Base-by-base conservation (phyloP, 352 stramenopile species). In the Phytophthora idaei region DNA sequence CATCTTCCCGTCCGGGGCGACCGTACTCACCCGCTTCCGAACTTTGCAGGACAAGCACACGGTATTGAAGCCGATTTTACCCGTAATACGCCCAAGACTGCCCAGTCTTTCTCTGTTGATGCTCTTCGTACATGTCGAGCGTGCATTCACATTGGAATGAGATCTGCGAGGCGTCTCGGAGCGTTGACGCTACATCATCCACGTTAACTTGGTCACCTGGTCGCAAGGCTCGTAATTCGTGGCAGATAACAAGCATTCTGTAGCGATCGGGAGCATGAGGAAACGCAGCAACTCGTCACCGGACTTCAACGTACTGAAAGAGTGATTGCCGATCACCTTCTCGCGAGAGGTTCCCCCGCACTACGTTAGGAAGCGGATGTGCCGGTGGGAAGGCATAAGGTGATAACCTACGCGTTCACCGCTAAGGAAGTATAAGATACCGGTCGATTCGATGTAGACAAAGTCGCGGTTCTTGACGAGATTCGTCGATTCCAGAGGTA, bases 331-430 rank as follows among this genome's bases (percentile, higher is more conserved):
- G 21, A 21, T 21, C 21, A 21, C 21, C 21, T 21, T 21, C 21
- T 21, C 21, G 21, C 21, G 21, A 21, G 21, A 21, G 21, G 21
- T 21, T 21, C 21, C 21, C 21, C 21, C 21, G 21, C 0, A 21
- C 21, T 21, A 21, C 21, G 21, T 21, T 21, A 21, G 21, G 21
- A 21, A 21, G 21, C 21, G 21, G 21, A 21, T 21, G 21, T 21
- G 21, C 21, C 21, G 21, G 21, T 21, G 21, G 21, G 21, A 86
- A 63, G 85, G 78, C 50, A 83, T 72, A 8, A 90, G 59, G 41
- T 86, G 76, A 68, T 76, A 90, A 14, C 81, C 78, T 9, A 87
- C 39, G 17, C 39, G 48, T 34, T 59, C 37, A 3, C 49, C 21
- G 28, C 44, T 66, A 4, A 31, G 0, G 5, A 54, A 48, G 14